Percentiles rank a stretch among this genome's conserved stretches.
phyloP scores from a whole-genome alignment of 345 rosid species.

The Eucalyptus melliodora region DNA sequence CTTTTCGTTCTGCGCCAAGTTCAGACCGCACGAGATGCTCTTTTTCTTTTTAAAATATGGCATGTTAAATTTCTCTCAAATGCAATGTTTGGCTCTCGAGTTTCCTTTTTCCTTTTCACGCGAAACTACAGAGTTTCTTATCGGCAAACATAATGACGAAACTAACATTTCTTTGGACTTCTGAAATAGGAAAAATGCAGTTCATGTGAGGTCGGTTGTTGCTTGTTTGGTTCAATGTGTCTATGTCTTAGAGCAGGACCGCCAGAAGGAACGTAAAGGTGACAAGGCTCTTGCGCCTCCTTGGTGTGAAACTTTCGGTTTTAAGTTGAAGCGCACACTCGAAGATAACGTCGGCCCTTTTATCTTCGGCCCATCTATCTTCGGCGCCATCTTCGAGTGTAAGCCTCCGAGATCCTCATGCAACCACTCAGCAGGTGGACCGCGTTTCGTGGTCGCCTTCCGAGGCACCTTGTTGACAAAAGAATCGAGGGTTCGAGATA shows the following conservation, averaged over 20 bases:
- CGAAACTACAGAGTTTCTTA: background rate
- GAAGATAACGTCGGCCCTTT: conserved; percentile 49
- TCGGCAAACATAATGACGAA: background rate
- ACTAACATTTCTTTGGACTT: background rate
- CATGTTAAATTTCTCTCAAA: background rate
- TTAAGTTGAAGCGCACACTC: conserved; percentile 33
- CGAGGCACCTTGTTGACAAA: conserved; percentile 64
- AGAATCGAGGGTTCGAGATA: conserved; percentile 42
- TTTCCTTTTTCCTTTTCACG: background rate
- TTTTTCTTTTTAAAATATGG: too few species aligned
- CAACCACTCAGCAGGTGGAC: conserved; percentile 15
- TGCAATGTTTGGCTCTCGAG: too few species aligned
- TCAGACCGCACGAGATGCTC: background rate
- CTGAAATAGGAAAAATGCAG: conserved; percentile 40
- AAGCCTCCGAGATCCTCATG: conserved; percentile 14
- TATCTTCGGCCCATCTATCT: conserved; percentile 60
- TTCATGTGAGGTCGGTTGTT: conserved; percentile 57
- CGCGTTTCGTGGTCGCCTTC: conserved; percentile 63
- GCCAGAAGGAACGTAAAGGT: conserved; percentile 62
- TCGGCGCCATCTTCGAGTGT: conserved; percentile 70
- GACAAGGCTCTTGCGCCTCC: conserved; percentile 30
- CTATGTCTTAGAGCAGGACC: conserved; percentile 66
- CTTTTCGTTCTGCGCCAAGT: background rate
- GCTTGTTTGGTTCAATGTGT: conserved; percentile 78
- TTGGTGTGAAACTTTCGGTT: conserved; percentile 73